Evolutionary conservation across 768 basidiomycete species (phyloP), one percentile per base, ranked within the genome.

Genomic region (Rossbeevera mucosa): DNA sequence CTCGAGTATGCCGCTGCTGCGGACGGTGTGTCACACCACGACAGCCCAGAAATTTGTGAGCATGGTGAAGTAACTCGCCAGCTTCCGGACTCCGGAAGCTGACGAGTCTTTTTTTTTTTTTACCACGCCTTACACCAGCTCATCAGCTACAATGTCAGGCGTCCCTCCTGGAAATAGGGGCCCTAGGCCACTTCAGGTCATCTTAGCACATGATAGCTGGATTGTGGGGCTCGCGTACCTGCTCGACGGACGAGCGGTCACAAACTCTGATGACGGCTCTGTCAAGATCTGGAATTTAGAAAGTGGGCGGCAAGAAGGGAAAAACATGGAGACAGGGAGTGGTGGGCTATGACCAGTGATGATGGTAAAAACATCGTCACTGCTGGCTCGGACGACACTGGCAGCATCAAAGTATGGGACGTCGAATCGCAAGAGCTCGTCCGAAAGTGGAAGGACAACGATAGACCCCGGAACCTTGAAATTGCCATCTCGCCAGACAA

Each of bases 221-320:
- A 33, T 51, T 18, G 0, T 5, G 33, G 25, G 3, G 5, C 13
- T 59, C 6, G 28, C 21, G n/a, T 59, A 16, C 24, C 41, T 59
- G 26, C 57, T 24, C 8, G 58, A 47, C 4, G 53, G 56, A n/a
- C 38, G 18, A 29, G 38, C 55, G 16, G 56, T 49, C n/a, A 52
- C 51, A 14, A 26, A 47, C 22, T 56, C 38, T 6, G 2, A 21
- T 18, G 43, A 49, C 4, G 29, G 42, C 4, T 22, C 5, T 14
- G 12, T 47, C 1, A 33, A 12, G 5, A 7, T 53, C 18, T 59
- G 46, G 54, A 24, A 51, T 40, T 18, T 56, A 14, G 51, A 50
- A 28, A 45, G 13, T 22, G 58, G 58, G 4, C 4, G 28, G 14
- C 51, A 56, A 30, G 54, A 48, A 25, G 54, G 48, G 28, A 24